Evolutionary conservation across 805 yeast genomes (phyloP).

Genomic region (Yarrowia deformans): DNA sequence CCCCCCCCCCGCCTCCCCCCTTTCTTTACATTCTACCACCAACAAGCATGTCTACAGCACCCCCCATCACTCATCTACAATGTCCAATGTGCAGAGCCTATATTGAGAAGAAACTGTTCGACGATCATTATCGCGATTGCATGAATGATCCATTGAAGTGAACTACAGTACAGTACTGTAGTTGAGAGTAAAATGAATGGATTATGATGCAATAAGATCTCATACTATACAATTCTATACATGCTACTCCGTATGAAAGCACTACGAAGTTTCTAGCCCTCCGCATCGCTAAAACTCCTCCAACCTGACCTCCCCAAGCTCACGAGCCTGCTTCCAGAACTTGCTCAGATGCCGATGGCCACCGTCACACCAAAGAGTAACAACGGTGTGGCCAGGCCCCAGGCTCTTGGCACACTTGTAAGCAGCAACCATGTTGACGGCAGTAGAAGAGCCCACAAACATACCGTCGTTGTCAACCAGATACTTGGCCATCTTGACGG

Average conservation of each 20-base stretch:
- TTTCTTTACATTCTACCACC: neutral
- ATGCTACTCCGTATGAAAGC: neutral
- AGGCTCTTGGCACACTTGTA: slow-evolving; percentile 60
- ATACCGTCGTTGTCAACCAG: slow-evolving; percentile 84
- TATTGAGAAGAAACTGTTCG: neutral
- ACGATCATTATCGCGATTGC: neutral
- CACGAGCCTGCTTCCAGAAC: slow-evolving; percentile 67
- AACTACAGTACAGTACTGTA: too few relatives aligned
- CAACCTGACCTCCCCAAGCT: slow-evolving; percentile 1
- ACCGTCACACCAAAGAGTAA: slow-evolving; percentile 89
- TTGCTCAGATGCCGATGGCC: slow-evolving; percentile 90
- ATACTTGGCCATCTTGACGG: slow-evolving; percentile 86
- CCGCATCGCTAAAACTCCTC: neutral
- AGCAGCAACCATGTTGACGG: slow-evolving; percentile 92
- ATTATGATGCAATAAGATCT: too few relatives aligned
- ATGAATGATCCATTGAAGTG: neutral
- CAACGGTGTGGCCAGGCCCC: slow-evolving; percentile 71
- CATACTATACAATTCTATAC: neutral
- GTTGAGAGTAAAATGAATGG: too few relatives aligned
- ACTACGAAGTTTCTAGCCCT: neutral
- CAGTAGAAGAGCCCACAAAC: slow-evolving; percentile 92
- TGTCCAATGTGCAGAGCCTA: neutral
- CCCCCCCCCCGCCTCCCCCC: too few relatives aligned
- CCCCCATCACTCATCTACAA: neutral
- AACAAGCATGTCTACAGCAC: neutral